phyloP scores from a whole-genome alignment of 352 stramenopile species.

The Globisporangium emineosum region DNA sequence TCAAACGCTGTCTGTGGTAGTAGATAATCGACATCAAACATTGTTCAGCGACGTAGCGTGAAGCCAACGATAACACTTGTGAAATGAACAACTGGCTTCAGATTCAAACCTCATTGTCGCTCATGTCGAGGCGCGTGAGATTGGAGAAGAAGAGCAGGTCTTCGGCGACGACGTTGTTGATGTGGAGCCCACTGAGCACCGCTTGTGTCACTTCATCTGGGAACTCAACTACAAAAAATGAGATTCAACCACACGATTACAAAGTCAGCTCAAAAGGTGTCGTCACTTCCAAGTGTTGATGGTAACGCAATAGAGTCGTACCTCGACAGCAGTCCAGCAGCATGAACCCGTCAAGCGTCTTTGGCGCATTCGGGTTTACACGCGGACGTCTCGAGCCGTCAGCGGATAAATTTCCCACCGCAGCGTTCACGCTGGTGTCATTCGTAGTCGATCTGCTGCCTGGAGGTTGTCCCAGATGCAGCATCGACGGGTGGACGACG shows the following conservation, averaged over 20 bases:
- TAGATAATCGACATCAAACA: not conserved
- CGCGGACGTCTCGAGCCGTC: not conserved
- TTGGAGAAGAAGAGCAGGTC: conserved; percentile 81
- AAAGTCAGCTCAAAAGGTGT: not conserved
- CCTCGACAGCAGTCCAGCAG: conserved; percentile 71
- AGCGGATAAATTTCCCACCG: not conserved
- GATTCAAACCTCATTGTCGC: conserved; percentile 57
- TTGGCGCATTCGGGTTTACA: conserved; percentile 28
- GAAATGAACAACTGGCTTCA: not conserved
- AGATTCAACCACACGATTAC: not conserved
- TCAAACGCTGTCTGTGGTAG: conserved; percentile 37
- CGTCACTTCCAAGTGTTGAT: not conserved
- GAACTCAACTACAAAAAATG: conserved; percentile 56
- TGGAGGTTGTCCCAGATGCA: conserved; percentile 15
- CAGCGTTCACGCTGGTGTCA: not conserved
- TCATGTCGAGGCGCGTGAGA: conserved; percentile 71
- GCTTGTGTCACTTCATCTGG: conserved; percentile 70
- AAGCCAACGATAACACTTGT: not conserved
- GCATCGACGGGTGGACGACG: conserved; percentile 22
- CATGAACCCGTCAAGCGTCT: conserved; percentile 75
- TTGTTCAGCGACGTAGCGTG: not conserved
- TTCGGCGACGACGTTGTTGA: conserved; percentile 59
- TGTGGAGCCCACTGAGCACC: conserved; percentile 55
- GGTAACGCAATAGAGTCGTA: conserved; percentile 15
- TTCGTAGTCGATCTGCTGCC: not conserved